Evolutionary conservation across 306 rosid species (phyloP).

Genomic region (Phaseolus lunatus): DNA sequence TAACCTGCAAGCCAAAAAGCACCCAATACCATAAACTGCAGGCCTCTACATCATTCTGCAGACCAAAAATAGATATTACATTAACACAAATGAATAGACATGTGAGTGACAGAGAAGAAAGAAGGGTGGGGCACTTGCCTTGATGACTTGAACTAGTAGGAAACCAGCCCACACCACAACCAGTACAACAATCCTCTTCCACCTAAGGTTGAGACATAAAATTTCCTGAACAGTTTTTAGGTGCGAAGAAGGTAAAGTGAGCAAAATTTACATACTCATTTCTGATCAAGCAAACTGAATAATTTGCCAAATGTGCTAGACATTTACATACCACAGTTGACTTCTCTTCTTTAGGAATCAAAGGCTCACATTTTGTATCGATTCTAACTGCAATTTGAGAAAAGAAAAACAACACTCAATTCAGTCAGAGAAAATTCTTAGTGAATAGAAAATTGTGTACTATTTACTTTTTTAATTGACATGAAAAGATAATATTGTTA

Average conservation of each 20-base stretch:
- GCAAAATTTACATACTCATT: background rate
- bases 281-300: slow-evolving; percentile 3
- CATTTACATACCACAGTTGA: slow-evolving; percentile 57
- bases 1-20: slow-evolving; percentile 78
- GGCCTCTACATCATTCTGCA: slow-evolving; percentile 67
- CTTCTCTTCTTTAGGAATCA: slow-evolving; percentile 68
- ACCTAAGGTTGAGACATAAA: slow-evolving; percentile 68
- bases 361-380: slow-evolving; percentile 59
- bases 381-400: slow-evolving; percentile 65
- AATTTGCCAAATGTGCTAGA: slow-evolving; percentile 1
- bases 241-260: background rate
- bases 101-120: slow-evolving; percentile 12
- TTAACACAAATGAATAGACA: background rate
- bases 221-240: slow-evolving; percentile 60
- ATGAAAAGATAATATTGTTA: background rate
- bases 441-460: background rate
- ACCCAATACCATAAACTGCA: slow-evolving; percentile 87
- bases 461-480: background rate
- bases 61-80: slow-evolving; percentile 9
- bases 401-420: background rate
- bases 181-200: slow-evolving; percentile 66
- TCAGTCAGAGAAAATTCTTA: background rate
- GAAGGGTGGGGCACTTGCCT: slow-evolving; percentile 51
- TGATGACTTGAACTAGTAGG: slow-evolving; percentile 75
- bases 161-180: slow-evolving; percentile 68